phyloP scores from a whole-genome alignment of 1,284 basidiomycete species.

The Pyrrhoderma noxium region DNA sequence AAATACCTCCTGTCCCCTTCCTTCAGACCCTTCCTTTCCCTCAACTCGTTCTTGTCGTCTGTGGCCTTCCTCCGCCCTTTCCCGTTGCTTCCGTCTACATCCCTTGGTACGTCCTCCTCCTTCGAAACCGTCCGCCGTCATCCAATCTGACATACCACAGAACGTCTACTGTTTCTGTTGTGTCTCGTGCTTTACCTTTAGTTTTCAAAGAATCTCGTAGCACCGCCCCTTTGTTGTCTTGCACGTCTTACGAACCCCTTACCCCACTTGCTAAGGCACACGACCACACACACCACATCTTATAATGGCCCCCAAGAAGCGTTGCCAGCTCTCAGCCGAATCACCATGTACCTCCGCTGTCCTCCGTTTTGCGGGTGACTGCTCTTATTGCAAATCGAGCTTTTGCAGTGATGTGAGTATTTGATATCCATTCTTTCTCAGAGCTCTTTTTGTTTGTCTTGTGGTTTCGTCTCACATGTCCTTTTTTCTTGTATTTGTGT shows the following conservation, averaged over 20 bases:
- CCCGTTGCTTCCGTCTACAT: neutral
- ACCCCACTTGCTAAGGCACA: too few relatives aligned
- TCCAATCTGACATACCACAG: too few relatives aligned
- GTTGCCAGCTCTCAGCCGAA: conserved; percentile 67
- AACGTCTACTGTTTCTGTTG: too few relatives aligned
- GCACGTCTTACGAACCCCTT: too few relatives aligned
- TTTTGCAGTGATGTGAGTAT: conserved; percentile 71
- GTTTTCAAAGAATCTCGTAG: too few relatives aligned
- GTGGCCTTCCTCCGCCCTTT: neutral
- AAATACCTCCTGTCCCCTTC: too few relatives aligned
- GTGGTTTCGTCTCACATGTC: too few relatives aligned
- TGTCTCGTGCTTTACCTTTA: too few relatives aligned
- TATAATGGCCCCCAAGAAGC: conserved; percentile 73
- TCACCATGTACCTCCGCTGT: conserved; percentile 69
- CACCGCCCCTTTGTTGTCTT: too few relatives aligned
- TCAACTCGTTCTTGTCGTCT: neutral
- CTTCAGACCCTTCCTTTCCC: neutral
- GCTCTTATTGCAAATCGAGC: conserved; percentile 65
- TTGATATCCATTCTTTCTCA: neutral
- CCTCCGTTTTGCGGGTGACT: conserved; percentile 75
- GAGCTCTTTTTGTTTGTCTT: too few relatives aligned
- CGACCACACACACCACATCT: too few relatives aligned
- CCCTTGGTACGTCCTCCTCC: neutral
- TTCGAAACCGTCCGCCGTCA: neutral
- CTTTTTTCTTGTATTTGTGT: conserved; percentile 2